phyloP scores from a whole-genome alignment of 352 stramenopile genomes.

The Globisporangium recalcitrans region DNA sequence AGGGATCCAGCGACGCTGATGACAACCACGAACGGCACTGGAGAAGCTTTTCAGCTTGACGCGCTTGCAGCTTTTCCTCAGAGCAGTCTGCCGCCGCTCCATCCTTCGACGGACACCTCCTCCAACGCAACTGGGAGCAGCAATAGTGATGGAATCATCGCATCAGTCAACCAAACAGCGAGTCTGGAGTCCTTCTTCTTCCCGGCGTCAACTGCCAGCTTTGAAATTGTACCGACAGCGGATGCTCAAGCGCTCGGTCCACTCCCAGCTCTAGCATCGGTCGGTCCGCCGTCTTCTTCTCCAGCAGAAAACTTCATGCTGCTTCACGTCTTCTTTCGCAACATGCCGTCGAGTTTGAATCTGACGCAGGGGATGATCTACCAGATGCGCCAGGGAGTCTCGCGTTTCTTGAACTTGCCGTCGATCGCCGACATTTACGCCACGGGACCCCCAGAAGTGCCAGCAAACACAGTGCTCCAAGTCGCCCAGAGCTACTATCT shows the following conservation, averaged over 20 bases:
- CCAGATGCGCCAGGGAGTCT: constrained; percentile 40
- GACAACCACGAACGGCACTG: not conserved
- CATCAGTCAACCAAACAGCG: not conserved
- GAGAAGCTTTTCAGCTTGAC: not conserved
- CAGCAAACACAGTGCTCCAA: constrained; percentile 28
- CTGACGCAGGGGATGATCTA: constrained; percentile 36
- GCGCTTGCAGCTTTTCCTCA: not conserved
- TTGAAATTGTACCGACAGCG: constrained; percentile 15
- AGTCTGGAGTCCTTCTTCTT: not conserved
- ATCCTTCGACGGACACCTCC: constrained; percentile 6
- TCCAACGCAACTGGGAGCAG: not conserved
- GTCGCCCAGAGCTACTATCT: constrained; percentile 43
- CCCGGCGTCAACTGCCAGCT: not conserved
- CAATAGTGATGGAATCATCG: too few species aligned
- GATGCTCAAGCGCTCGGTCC: constrained; percentile 21
- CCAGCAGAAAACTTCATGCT: constrained; percentile 27
- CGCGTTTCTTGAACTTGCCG: constrained; percentile 30
- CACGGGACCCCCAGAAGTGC: constrained; percentile 21
- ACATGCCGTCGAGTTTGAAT: constrained; percentile 30
- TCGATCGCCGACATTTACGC: constrained; percentile 23
- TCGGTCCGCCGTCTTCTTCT: constrained; percentile 3
- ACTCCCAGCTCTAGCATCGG: constrained; percentile 14
- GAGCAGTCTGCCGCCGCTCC: constrained; percentile 10
- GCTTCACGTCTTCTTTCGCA: constrained; percentile 37
- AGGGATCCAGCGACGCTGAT: not conserved